Base-by-base conservation (phyloP, 2,329 filamentous ascomycete species). In the Myriosclerotinia duriaeana region DNA sequence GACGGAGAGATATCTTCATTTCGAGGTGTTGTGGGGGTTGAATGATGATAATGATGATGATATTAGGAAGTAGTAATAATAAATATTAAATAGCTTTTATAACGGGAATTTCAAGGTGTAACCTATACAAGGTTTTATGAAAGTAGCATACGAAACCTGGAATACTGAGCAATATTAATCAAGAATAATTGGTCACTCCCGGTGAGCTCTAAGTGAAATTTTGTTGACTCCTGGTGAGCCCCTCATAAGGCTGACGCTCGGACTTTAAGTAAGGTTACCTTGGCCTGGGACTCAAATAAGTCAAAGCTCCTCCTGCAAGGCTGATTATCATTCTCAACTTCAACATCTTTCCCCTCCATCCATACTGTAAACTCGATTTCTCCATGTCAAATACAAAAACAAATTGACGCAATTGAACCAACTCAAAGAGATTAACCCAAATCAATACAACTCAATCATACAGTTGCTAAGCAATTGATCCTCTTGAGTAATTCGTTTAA, bases 301-400 rank as follows among this genome's bases (percentile, higher is more conserved):
- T 60, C 58, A 12, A 38, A 60, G 58, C 58, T 60, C 30, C 38
- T 56, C 7, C 56, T 50, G 56, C 56, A 60, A 60, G 44, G 30
- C 56, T 59, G 42, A 59, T 53, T 15, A 4, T 20, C 26, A 1
- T n/a, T 48, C 20, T 54, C 1, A 54, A n/a, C 17, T 5, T 54
- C 9, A 38, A 54, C 40, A 30, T 58, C 52, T 20, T 20, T 30
- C 22, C 40, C 55, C 55, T 46, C 42, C 12, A n/a, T 9, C 11
- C 26, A 26, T 26, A 26, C 3, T 26, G 26, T 26, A 7, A 2
- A 17, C 22, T 22, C 20, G 20, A 2, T 8, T 20, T 7, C n/a
- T 20, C 17, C 6, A 0, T 22, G 22, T n/a, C 12, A 46, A 26
- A 26, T 26, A 26, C 26, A 46, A 26, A 26, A 2, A 26, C 26